These are phyloP conservation scores for Cinchona pubescens DNA, from an alignment of 257 asterid genomes.

Conservation along the genomic window DNA sequence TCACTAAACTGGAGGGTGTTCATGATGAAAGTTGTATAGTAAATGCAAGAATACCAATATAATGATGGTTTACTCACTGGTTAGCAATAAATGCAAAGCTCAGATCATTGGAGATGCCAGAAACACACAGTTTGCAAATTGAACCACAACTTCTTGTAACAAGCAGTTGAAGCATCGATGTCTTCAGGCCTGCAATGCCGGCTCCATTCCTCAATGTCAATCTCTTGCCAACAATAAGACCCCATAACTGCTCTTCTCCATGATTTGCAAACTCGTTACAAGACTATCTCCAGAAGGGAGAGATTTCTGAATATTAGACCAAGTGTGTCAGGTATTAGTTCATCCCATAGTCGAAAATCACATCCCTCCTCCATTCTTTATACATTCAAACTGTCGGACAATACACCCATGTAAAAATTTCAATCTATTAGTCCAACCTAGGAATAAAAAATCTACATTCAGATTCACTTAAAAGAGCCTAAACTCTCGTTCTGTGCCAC, in stretches of 20 bases:
- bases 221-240: slow-evolving; percentile 91
- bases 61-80: slow-evolving; percentile 45
- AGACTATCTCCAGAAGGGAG: slow-evolving; percentile 56
- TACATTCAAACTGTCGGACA: not conserved
- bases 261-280: slow-evolving; percentile 88
- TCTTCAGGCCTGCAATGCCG: slow-evolving; percentile 35
- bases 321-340: slow-evolving; percentile 76
- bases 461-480: not conserved
- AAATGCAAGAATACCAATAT: not conserved
- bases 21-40: not conserved
- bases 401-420: not conserved
- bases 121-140: slow-evolving; percentile 54
- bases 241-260: slow-evolving; percentile 71
- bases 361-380: slow-evolving; percentile 48
- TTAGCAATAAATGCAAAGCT: slow-evolving; percentile 54
- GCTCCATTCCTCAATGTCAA: slow-evolving; percentile 92
- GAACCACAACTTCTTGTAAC: slow-evolving; percentile 69
- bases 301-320: slow-evolving; percentile 81
- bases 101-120: slow-evolving; percentile 52
- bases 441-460: not conserved
- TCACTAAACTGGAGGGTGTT: not conserved
- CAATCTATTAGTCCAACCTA: slow-evolving; percentile 2
- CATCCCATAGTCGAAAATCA: slow-evolving; percentile 61
- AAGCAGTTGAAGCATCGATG: slow-evolving; percentile 65
- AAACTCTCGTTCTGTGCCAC: too few species aligned